Percentiles rank a stretch among this genome's conserved stretches.
Evolutionary conservation across 768 basidiomycete genomes (phyloP).

Genomic region (Amanita polypyramis): DNA sequence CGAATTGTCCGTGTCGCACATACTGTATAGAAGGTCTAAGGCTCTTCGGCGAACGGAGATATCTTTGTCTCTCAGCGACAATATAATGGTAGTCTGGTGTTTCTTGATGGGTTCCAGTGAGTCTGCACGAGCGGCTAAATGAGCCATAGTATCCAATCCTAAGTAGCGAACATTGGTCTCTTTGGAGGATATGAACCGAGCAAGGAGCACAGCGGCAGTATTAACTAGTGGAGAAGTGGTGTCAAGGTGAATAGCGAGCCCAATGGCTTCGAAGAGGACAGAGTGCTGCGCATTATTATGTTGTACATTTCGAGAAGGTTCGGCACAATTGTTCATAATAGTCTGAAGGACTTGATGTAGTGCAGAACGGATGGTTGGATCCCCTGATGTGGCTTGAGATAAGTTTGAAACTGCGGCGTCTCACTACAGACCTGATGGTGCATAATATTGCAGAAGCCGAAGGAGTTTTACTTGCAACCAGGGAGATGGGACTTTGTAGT

Average conservation of each 20-base stretch:
- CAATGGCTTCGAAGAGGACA: constrained; percentile 95
- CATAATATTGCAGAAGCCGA: constrained; percentile 88
- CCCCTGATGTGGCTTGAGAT: constrained; percentile 41
- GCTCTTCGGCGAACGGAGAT: constrained; percentile 93
- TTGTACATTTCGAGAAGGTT: constrained; percentile 89
- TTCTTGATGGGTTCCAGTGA: constrained; percentile 87
- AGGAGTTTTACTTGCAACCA: constrained; percentile 97
- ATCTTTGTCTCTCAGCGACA: constrained; percentile 92
- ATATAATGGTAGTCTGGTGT: constrained; percentile 92
- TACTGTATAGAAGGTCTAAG: constrained; percentile 93
- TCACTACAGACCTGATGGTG: constrained; percentile 70
- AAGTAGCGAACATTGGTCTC: constrained; percentile 98
- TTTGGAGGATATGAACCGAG: constrained; percentile 93
- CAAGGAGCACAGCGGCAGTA: constrained; percentile 83
- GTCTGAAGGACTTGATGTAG: constrained; percentile 80
- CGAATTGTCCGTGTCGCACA: constrained; percentile 98
- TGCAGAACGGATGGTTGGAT: constrained; percentile 65
- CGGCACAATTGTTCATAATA: constrained; percentile 85
- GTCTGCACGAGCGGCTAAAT: constrained; percentile 89
- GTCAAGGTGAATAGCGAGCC: constrained; percentile 93
- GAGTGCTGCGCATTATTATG: constrained; percentile 99
- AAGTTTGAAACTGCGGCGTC: not conserved
- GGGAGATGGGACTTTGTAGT: constrained; percentile 95
- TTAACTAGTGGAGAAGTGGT: constrained; percentile 81
- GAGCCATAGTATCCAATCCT: constrained; percentile 96